A percentile compares a stretch with the other conserved stretches of the same genome.
Conservation (phyloP, 192 early-diverging fungal species). For the Thamnidium elegans region DNA sequence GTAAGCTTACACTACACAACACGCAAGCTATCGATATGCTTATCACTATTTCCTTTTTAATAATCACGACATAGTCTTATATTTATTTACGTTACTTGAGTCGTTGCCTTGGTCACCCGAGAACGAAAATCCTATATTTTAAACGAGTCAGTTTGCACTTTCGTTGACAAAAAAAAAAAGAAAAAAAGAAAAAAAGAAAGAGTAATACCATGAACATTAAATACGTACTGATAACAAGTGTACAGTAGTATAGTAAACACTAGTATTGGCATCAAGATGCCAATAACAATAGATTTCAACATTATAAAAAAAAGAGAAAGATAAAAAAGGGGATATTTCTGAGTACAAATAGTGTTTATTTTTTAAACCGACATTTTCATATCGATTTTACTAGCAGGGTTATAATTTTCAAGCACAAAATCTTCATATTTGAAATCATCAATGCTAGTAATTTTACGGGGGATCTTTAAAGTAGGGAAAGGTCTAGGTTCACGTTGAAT, state of each 20-base stretch:
- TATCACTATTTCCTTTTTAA: not conserved
- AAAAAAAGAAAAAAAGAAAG: too few species aligned
- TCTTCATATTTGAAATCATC: slow-evolving; percentile 80
- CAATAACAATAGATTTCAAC: not conserved
- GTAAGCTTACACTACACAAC: not conserved
- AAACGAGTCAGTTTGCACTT: not conserved
- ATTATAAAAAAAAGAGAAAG: not conserved
- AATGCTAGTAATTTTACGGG: slow-evolving; percentile 51
- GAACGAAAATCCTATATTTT: too few species aligned
- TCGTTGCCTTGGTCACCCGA: too few species aligned
- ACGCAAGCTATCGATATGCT: not conserved
- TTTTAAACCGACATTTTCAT: slow-evolving; percentile 95
- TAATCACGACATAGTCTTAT: not conserved
- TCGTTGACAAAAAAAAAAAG: not conserved
- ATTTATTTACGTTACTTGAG: not conserved
- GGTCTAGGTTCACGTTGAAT: slow-evolving; percentile 67
- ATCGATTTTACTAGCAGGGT: slow-evolving; percentile 79
- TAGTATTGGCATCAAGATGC: slow-evolving; percentile 20
- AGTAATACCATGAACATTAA: slow-evolving; percentile 27
- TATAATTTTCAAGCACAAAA: slow-evolving; percentile 78
- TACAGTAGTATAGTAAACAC: slow-evolving; percentile 16
- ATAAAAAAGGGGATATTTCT: not conserved
- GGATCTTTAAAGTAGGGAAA: slow-evolving; percentile 80
- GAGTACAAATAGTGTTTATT: too few species aligned
- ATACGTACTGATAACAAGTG: slow-evolving; percentile 26